Conservation (phyloP, 257 asterid species). For the Craterostigma plantagineum region DNA sequence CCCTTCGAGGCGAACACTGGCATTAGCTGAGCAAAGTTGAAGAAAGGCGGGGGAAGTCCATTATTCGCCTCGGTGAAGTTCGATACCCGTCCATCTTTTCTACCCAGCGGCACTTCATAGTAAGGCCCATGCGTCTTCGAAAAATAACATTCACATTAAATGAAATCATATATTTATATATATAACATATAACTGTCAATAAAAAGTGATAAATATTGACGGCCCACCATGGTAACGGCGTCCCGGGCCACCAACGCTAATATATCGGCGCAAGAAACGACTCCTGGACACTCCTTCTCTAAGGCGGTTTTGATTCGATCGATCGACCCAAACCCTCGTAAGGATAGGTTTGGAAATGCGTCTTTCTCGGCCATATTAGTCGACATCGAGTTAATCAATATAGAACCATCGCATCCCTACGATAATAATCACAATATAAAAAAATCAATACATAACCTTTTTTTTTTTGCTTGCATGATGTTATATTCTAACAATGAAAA, state of each 20-base stretch:
- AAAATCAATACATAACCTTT: not conserved
- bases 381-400: slow-evolving; percentile 27
- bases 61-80: slow-evolving; percentile 11
- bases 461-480: not conserved
- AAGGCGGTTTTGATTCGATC: slow-evolving; percentile 34
- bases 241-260: slow-evolving; percentile 48
- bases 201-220: not conserved
- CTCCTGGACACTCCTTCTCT: slow-evolving; percentile 42
- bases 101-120: slow-evolving; percentile 38
- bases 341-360: slow-evolving; percentile 28
- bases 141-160: no score
- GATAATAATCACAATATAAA: not conserved
- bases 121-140: slow-evolving; percentile 21
- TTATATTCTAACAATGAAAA: not conserved
- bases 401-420: slow-evolving; percentile 67
- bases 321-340: slow-evolving; percentile 34
- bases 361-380: slow-evolving; percentile 29
- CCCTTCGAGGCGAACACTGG: slow-evolving; percentile 24
- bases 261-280: slow-evolving; percentile 69
- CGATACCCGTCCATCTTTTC: slow-evolving; percentile 41
- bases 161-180: no score
- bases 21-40: slow-evolving; percentile 22
- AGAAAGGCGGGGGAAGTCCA: slow-evolving; percentile 26
- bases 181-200: no score
- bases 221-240: slow-evolving; percentile 15